Conservation (phyloP, 305 asterid species). For the Fraxinus angustifolia region DNA sequence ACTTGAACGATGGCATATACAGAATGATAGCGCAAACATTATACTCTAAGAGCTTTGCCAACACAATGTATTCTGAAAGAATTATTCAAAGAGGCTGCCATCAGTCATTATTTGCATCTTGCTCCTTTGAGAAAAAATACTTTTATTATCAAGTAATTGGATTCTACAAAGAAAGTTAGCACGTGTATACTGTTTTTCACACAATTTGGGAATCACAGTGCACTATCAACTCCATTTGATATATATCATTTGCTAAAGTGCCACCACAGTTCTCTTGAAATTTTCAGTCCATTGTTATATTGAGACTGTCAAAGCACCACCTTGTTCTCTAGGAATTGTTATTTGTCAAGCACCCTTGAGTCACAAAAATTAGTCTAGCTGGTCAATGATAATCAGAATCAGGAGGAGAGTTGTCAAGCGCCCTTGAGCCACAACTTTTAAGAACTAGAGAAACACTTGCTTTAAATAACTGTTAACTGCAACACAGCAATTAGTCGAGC, state of each 20-base stretch:
- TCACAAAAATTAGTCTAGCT: not conserved
- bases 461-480: not conserved
- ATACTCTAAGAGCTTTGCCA: not conserved
- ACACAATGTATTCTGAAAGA: not conserved
- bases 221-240: not conserved
- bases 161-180: not conserved
- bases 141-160: not conserved
- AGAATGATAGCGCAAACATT: not conserved
- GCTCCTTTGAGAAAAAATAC: not conserved
- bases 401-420: not conserved
- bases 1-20: not conserved
- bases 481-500: not conserved
- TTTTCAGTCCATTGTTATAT: not conserved
- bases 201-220: not conserved
- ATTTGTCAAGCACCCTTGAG: not conserved
- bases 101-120: not conserved
- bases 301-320: not conserved
- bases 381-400: too few relatives aligned
- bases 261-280: not conserved
- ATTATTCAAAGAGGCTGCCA: not conserved
- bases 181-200: not conserved
- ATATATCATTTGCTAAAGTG: not conserved
- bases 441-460: not conserved
- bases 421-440: not conserved
- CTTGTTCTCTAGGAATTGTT: not conserved